A percentile compares a stretch with the other conserved stretches of the same genome.
Conservation (phyloP, 768 basidiomycete genomes). For the Pilatotrama ljubarskyi region DNA sequence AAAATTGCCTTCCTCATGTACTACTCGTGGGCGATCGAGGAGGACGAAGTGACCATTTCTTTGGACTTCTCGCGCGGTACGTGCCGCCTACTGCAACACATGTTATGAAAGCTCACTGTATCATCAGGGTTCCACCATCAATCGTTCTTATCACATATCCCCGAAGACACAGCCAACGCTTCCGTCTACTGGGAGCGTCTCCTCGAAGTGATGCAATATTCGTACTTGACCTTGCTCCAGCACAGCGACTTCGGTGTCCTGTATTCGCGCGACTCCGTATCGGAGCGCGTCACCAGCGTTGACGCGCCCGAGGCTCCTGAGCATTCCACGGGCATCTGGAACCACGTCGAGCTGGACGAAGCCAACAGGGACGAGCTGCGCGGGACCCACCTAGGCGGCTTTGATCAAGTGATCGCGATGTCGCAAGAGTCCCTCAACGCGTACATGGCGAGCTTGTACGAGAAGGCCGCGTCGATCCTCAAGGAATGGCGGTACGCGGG, state of each 20-base stretch:
- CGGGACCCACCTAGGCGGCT: constrained; percentile 23
- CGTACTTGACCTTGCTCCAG: too few relatives aligned
- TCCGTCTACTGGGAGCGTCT: too few relatives aligned
- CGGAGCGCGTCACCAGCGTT: constrained; percentile 4
- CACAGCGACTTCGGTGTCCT: too few relatives aligned
- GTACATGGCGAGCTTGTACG: constrained; percentile 21
- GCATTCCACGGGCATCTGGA: constrained; percentile 12
- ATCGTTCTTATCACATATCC: too few relatives aligned
- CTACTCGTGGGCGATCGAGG: constrained; percentile 14
- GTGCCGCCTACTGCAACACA: not conserved
- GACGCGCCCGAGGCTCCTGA: constrained; percentile 4
- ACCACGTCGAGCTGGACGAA: constrained; percentile 2
- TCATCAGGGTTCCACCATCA: too few relatives aligned
- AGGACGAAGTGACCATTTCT: constrained; percentile 18
- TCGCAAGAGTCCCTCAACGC: constrained; percentile 28
- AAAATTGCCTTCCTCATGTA: constrained; percentile 25
- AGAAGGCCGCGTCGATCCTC: not conserved
- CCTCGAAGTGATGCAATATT: too few relatives aligned
- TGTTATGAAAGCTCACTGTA: too few relatives aligned
- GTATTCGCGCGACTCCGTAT: not conserved
- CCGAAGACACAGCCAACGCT: too few relatives aligned
- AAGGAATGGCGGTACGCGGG: constrained; percentile 16
- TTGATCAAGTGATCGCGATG: constrained; percentile 29
- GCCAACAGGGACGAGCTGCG: not conserved
- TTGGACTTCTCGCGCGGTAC: constrained; percentile 24